These are phyloP conservation scores for Schoenoplectus tabernaemontani DNA, from an alignment of 202 grass and related monocot species.

Conservation along the genomic window DNA sequence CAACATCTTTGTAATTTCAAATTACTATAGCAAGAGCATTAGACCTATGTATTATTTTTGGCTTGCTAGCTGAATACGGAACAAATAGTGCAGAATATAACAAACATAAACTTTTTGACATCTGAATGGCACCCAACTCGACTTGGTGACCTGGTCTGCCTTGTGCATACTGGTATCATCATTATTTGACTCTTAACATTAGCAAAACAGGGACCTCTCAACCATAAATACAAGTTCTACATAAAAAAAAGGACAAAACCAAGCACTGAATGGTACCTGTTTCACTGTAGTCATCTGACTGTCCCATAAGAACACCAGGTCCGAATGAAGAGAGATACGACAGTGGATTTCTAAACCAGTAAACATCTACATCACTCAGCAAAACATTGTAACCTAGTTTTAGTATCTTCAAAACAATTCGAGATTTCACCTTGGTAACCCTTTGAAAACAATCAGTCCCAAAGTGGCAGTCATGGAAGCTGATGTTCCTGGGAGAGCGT, in stretches of 20 bases:
- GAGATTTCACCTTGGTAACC: slow-evolving; percentile 90
- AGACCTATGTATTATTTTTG: background rate
- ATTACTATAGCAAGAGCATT: background rate
- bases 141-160: background rate
- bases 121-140: background rate
- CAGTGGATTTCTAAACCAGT: slow-evolving; percentile 82
- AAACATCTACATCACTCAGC: slow-evolving; percentile 81
- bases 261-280: slow-evolving; percentile 38
- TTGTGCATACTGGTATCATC: background rate
- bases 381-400: slow-evolving; percentile 74
- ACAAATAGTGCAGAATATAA: background rate
- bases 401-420: slow-evolving; percentile 69
- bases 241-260: background rate
- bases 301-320: slow-evolving; percentile 49
- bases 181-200: background rate
- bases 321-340: slow-evolving; percentile 54
- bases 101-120: background rate
- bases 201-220: background rate
- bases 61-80: background rate
- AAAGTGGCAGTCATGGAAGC: slow-evolving; percentile 74
- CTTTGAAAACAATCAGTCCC: slow-evolving; percentile 79
- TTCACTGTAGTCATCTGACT: slow-evolving; percentile 78
- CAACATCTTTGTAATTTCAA: background rate
- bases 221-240: background rate
- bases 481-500: slow-evolving; percentile 52